A percentile compares a stretch with the other conserved stretches of the same genome.
phyloP scores from a whole-genome alignment of 2,329 filamentous ascomycete genomes.

The Orbilia blumenaviensis region DNA sequence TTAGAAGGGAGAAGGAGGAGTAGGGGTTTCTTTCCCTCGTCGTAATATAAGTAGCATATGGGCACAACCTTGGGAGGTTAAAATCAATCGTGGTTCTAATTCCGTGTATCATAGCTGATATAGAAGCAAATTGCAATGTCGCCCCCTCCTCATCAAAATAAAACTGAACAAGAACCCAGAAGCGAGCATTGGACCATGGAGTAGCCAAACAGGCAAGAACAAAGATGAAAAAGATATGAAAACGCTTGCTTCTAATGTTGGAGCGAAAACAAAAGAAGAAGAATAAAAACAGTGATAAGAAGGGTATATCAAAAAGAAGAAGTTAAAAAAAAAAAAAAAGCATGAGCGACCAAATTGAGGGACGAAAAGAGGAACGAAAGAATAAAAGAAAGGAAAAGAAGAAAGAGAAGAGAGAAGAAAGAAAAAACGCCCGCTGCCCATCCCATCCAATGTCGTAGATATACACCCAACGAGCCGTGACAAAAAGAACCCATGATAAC shows the following conservation, averaged over 20 bases:
- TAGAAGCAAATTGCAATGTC: conserved; percentile 18
- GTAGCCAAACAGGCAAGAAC: conserved; percentile 13
- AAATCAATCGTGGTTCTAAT: conserved; percentile 16
- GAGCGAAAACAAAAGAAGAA: conserved; percentile 53
- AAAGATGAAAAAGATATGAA: conserved; percentile 13
- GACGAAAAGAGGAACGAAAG: not conserved
- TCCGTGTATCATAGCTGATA: conserved; percentile 34
- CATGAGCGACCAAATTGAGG: not conserved
- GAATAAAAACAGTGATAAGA: too few relatives aligned
- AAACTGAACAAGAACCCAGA: not conserved
- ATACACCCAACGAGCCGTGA: conserved; percentile 27
- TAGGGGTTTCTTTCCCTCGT: not conserved
- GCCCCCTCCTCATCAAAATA: conserved; percentile 18
- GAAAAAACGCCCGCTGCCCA: conserved; percentile 47
- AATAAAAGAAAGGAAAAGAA: conserved; percentile 4
- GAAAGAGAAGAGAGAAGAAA: conserved; percentile 2
- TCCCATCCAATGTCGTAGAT: conserved; percentile 30
- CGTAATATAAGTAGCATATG: too few relatives aligned
- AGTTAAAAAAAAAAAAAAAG: not conserved
- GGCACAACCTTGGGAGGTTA: not conserved
- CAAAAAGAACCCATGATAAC: not conserved
- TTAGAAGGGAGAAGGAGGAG: conserved; percentile 39
- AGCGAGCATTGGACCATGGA: conserved; percentile 7
- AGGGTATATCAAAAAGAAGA: conserved; percentile 44
- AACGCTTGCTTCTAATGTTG: conserved; percentile 51